phyloP scores from a whole-genome alignment of 2,329 filamentous ascomycete species.

The Xylaria multiplex region DNA sequence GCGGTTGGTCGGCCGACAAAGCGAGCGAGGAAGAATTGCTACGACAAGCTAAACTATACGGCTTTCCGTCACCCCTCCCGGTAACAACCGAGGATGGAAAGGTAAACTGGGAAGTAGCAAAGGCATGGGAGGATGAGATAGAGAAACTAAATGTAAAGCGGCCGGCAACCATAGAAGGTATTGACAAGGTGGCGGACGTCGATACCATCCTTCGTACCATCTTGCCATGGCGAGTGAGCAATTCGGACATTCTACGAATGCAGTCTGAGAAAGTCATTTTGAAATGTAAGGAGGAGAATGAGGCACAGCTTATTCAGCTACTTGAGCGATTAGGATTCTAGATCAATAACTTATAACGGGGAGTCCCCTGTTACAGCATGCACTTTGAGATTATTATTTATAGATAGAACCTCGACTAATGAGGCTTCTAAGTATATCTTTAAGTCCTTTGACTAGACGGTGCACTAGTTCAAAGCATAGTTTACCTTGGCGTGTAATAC shows the following conservation, averaged over 20 bases:
- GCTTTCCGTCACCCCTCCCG: constrained; percentile 29
- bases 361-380: no score
- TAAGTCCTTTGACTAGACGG: no score
- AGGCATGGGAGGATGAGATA: constrained; percentile 30
- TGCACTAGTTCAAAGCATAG: no score
- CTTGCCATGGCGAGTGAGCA: constrained; percentile 36
- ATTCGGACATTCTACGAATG: constrained; percentile 28
- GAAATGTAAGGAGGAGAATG: constrained; percentile 23
- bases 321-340: constrained; percentile 28
- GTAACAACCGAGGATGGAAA: constrained; percentile 11
- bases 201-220: constrained; percentile 32
- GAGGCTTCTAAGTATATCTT: no score
- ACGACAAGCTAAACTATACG: constrained; percentile 28
- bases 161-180: constrained; percentile 29
- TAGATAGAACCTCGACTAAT: no score
- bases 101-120: constrained; percentile 30
- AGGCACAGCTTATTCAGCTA: constrained; percentile 25
- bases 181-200: constrained; percentile 38
- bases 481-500: no score
- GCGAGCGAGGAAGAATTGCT: constrained; percentile 6
- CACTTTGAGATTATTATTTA: no score
- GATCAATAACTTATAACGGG: background rate
- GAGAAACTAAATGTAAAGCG: constrained; percentile 35
- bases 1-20: constrained; percentile 26
- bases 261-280: constrained; percentile 30